Evolutionary conservation across 768 basidiomycete genomes (phyloP).

Genomic region (Russula sp.): DNA sequence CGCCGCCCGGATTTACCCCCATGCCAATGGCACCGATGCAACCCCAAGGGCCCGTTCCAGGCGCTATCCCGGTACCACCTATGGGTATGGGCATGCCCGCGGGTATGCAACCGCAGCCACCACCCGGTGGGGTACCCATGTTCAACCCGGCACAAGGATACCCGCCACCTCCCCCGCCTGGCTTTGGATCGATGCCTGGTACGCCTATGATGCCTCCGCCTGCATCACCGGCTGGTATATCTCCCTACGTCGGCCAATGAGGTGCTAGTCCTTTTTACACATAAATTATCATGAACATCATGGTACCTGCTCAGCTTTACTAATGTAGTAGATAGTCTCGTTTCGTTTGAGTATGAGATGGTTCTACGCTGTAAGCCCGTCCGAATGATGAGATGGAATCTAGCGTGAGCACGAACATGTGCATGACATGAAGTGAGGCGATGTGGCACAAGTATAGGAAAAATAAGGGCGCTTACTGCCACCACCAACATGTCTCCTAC

Average conservation of each 20-base stretch:
- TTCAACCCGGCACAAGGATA: slow-evolving; percentile 40
- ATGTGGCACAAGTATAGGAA: too few species aligned
- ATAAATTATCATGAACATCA: not conserved
- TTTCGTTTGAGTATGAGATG: not conserved
- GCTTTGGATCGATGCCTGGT: slow-evolving; percentile 43
- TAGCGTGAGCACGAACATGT: too few species aligned
- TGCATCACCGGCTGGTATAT: slow-evolving; percentile 29
- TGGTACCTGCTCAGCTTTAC: not conserved
- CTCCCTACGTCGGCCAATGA: slow-evolving; percentile 16
- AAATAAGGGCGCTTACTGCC: too few species aligned
- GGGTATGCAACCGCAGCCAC: slow-evolving; percentile 12
- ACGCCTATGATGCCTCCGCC: slow-evolving; percentile 34
- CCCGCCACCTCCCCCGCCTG: slow-evolving; percentile 59
- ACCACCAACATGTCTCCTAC: not conserved
- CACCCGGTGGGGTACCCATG: slow-evolving; percentile 37
- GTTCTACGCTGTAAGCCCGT: too few species aligned
- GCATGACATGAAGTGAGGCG: too few species aligned
- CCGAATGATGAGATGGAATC: too few species aligned
- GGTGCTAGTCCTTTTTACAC: not conserved
- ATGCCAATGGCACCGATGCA: slow-evolving; percentile 37
- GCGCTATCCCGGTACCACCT: slow-evolving; percentile 29
- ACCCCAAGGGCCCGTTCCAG: slow-evolving; percentile 35
- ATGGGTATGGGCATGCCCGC: slow-evolving; percentile 11
- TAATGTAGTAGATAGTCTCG: not conserved
- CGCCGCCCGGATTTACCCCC: slow-evolving; percentile 73